phyloP scores from a whole-genome alignment of 2,329 filamentous ascomycete genomes.

The Pseudocercospora macadamiae region DNA sequence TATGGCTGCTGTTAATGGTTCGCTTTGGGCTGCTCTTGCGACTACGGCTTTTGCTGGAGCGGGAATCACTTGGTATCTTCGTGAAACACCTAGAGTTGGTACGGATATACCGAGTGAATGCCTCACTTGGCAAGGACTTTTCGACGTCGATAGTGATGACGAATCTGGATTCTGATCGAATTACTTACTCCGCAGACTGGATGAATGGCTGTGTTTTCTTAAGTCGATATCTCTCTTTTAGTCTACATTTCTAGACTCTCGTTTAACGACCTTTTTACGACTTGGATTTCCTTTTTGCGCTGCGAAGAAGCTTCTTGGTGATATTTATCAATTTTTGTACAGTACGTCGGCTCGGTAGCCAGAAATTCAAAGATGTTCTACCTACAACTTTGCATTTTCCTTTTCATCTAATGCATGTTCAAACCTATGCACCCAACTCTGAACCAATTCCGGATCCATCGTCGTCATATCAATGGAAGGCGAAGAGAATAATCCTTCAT shows the following conservation, averaged over 20 bases:
- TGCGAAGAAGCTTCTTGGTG: too few relatives aligned
- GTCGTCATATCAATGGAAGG: conserved; percentile 41
- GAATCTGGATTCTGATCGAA: conserved; percentile 27
- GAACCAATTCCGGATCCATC: conserved; percentile 34
- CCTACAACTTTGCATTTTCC: conserved; percentile 5
- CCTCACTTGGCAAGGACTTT: conserved; percentile 52
- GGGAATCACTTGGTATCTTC: conserved; percentile 48
- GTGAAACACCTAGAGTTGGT: conserved; percentile 49
- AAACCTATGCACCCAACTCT: conserved; percentile 32
- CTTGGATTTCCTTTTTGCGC: conserved; percentile 1
- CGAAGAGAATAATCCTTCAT: conserved; percentile 43
- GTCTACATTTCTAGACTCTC: conserved; percentile 13
- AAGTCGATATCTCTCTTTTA: neutral
- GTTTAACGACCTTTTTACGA: conserved; percentile 13
- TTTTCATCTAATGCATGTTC: conserved; percentile 30
- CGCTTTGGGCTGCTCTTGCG: conserved; percentile 49
- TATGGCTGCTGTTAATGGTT: conserved; percentile 48
- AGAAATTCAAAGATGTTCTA: conserved; percentile 13
- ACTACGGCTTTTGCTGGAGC: conserved; percentile 47
- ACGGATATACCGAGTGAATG: conserved; percentile 47
- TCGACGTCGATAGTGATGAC: conserved; percentile 44
- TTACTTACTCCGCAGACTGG: too few relatives aligned
- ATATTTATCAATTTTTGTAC: too few relatives aligned
- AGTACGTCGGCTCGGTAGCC: neutral
- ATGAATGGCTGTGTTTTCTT: conserved; percentile 6